Percentiles rank a stretch among this genome's conserved stretches.
Conservation (phyloP, 257 asterid genomes). For the Solanum piurae region DNA sequence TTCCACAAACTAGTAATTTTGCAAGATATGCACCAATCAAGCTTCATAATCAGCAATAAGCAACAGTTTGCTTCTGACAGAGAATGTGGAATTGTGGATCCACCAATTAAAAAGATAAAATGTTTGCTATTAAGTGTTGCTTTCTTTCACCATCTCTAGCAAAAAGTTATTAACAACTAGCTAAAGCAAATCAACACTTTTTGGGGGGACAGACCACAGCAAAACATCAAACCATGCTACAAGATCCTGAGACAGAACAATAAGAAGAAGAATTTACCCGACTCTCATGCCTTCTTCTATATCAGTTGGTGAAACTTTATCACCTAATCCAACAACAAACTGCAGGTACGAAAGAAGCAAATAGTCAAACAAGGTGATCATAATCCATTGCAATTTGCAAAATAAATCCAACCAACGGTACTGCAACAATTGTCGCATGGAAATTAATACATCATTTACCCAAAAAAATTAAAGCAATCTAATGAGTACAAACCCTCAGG, state of each 20-base stretch:
- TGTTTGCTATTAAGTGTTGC: not conserved
- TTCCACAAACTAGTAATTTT: not conserved
- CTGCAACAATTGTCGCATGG: not conserved
- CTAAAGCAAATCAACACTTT: not conserved
- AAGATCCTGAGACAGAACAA: not conserved
- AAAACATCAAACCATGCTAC: not conserved
- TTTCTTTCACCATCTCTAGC: not conserved
- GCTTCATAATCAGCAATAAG: not conserved
- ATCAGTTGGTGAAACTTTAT: conserved; percentile 95
- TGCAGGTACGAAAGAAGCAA: conserved; percentile 25
- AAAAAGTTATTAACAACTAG: not conserved
- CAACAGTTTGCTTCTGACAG: not conserved
- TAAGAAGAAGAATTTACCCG: conserved; percentile 42
- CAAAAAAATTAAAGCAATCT: not conserved
- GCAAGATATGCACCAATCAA: not conserved
- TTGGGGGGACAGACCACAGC: not conserved
- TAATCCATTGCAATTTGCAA: conserved; percentile 11
- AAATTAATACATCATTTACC: not conserved
- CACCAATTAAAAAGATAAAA: not conserved
- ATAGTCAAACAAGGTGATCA: conserved; percentile 17
- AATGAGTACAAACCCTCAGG: not conserved
- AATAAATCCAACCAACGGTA: not conserved
- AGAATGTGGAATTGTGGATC: not conserved
- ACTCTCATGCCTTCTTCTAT: conserved; percentile 99
- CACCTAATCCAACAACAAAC: conserved; percentile 97